Percentiles rank a stretch among this genome's conserved stretches.
Evolutionary conservation across 805 yeast genomes (phyloP).

Genomic region (Suhomyces emberorum): DNA sequence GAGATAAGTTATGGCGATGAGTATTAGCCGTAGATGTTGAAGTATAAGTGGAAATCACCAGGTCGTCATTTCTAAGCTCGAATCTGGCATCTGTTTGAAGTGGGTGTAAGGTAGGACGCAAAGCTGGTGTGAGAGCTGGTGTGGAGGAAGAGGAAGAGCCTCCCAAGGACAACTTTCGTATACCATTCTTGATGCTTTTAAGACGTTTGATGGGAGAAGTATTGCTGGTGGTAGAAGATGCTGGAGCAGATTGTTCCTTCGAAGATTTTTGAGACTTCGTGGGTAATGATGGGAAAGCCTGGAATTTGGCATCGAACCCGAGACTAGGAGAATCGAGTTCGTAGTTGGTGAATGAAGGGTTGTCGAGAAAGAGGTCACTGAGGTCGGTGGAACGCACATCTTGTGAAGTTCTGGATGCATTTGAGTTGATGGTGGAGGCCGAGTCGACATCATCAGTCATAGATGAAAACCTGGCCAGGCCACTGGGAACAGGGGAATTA

Average conservation of each 20-base stretch:
- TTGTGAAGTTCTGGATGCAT: conserved; percentile 3
- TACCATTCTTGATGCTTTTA: conserved; percentile 36
- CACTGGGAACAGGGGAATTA: conserved; percentile 4
- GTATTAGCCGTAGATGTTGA: not conserved
- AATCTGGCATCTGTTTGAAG: conserved; percentile 8
- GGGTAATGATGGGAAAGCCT: conserved; percentile 14
- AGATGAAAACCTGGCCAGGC: conserved; percentile 7
- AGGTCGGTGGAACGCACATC: conserved; percentile 5
- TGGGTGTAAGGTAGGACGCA: conserved; percentile 13
- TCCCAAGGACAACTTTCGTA: conserved; percentile 33
- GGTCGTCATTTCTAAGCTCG: not conserved
- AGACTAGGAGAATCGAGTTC: conserved; percentile 27
- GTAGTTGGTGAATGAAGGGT: conserved; percentile 15
- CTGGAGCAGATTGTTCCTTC: not conserved
- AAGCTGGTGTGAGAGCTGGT: no score
- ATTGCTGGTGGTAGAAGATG: conserved; percentile 1
- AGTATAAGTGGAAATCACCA: not conserved
- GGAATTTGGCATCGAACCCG: conserved; percentile 14
- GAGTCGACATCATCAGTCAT: conserved; percentile 9
- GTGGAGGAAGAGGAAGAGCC: not conserved
- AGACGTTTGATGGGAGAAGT: conserved; percentile 34
- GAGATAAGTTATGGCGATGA: conserved; percentile 11
- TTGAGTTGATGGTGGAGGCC: conserved; percentile 12
- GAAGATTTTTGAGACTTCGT: not conserved
- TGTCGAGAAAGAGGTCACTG: conserved; percentile 8